Conservation (phyloP, 768 basidiomycete genomes). For the Lactarius trivialis region DNA sequence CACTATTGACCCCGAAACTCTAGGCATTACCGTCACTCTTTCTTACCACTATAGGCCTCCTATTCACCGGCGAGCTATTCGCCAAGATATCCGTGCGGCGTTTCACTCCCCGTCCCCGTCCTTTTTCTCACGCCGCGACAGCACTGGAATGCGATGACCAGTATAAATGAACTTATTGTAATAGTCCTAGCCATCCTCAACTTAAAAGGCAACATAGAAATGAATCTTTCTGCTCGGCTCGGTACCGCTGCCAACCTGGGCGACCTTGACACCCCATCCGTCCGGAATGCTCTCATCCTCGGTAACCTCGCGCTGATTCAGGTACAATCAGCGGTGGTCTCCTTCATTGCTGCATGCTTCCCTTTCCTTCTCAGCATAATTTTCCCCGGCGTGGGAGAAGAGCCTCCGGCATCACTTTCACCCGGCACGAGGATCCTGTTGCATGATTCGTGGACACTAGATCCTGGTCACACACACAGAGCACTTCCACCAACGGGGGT, state of each 20-base stretch:
- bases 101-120: constrained; percentile 7
- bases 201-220: constrained; percentile 97
- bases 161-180: constrained; percentile 93
- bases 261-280: constrained; percentile 67
- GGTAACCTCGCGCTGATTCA: constrained; percentile 87
- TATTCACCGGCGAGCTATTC: constrained; percentile 88
- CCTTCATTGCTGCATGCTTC: constrained; percentile 76
- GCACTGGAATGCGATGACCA: constrained; percentile 85
- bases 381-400: constrained; percentile 36
- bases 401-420: constrained; percentile 2
- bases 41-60: constrained; percentile 72
- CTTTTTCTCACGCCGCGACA: constrained; percentile 27
- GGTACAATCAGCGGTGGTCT: constrained; percentile 88
- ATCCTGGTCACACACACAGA: not conserved
- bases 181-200: constrained; percentile 92
- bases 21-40: constrained; percentile 86
- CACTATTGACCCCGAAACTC: not conserved
- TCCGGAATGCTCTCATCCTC: constrained; percentile 57
- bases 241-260: constrained; percentile 93
- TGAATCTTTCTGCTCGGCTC: constrained; percentile 96
- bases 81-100: constrained; percentile 72
- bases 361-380: constrained; percentile 66
- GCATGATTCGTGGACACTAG: not conserved
- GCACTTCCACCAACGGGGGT: not conserved
- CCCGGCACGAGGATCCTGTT: not conserved